phyloP scores from a whole-genome alignment of 2,329 filamentous ascomycete species.

The Colletotrichum tabaci region DNA sequence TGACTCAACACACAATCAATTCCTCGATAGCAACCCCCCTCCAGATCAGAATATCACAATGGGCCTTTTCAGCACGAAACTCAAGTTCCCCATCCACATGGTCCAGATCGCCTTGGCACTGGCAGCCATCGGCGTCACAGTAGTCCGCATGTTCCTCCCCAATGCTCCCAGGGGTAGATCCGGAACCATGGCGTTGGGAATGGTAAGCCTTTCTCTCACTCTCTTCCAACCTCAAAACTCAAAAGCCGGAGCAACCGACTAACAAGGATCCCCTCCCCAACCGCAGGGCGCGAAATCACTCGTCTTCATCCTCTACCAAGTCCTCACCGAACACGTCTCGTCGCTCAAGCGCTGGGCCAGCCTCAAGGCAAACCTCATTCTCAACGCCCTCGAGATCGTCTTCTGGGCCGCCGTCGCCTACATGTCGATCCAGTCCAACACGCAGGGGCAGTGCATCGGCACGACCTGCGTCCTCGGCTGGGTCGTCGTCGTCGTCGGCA shows the following conservation, averaged over 20 bases:
- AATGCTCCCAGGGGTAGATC: conserved; percentile 23
- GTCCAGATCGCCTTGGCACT: conserved; percentile 31
- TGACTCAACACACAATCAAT: neutral
- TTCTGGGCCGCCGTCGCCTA: conserved; percentile 56
- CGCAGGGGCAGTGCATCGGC: conserved; percentile 25
- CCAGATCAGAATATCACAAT: neutral
- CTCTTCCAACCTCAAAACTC: neutral
- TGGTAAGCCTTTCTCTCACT: conserved; percentile 17
- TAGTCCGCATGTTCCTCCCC: conserved; percentile 33
- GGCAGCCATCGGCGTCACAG: conserved; percentile 28
- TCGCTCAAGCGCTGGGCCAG: conserved; percentile 54
- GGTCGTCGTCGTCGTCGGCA: conserved; percentile 28
- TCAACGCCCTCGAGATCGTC: conserved; percentile 58
- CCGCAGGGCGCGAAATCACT: conserved; percentile 55
- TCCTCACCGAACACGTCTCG: conserved; percentile 54
- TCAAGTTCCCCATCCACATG: conserved; percentile 39
- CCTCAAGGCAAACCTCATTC: conserved; percentile 57
- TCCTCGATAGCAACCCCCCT: neutral
- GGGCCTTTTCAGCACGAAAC: conserved; percentile 17
- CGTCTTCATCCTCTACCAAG: conserved; percentile 57
- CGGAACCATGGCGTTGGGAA: conserved; percentile 37
- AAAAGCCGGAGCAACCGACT: neutral
- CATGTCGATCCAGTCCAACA: conserved; percentile 40
- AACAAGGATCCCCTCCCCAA: neutral
- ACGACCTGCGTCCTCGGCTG: conserved; percentile 37